Base-by-base conservation (phyloP, 352 stramenopile genomes). In the Globisporangium cederbergense region DNA sequence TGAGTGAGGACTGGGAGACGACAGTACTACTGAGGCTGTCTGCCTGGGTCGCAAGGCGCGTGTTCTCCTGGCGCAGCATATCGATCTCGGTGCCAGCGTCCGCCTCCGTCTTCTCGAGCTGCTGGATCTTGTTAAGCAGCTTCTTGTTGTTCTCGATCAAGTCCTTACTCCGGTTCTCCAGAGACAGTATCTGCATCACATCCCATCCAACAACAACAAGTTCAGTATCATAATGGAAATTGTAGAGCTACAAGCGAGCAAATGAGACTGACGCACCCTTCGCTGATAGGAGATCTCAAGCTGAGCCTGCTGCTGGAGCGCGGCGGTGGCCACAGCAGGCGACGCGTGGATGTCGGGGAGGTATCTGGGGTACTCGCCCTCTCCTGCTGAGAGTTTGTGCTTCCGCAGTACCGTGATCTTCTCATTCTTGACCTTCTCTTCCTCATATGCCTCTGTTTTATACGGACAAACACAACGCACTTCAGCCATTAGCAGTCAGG, bases 141-240 rank as follows among this genome's bases (percentile, higher is more conserved):
- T 77, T 81, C 52, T 88, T 89, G 71, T 87, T 90, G 64, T 90
- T 91, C 22, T 83, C 77, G 54, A 76, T 71, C 55, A 87, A 60
- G 49, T 90, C 80, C 40, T 78, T 74, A 36, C 73, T 86, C 3
- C 76, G 72, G 47, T 82, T 89, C 51, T 89, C 77, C n/a, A 90
- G 66, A 18, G 76, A 77, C 25, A 89, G 30, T 7, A 90, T 71
- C 83, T 91, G 53, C 6, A 20, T 14, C 13, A 2, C 10, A 16
- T 3, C 42, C 22, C 22, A 20, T 30, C 14, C 11, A 22, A 11
- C 11, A 28, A 57, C 2, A 42, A 13, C 18, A 25, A 4, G 9
- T 18, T 63, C 13, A 52, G 13, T 42, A 20, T 25, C 13, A 3
- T 40, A 10, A 32, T 14, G 53, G 13, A 56, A 13, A 36, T 2